Percentiles rank a stretch among this genome's conserved stretches.
Evolutionary conservation across 139 green algal genomes (phyloP).

Genomic region (Tetradesmus lagerheimii): DNA sequence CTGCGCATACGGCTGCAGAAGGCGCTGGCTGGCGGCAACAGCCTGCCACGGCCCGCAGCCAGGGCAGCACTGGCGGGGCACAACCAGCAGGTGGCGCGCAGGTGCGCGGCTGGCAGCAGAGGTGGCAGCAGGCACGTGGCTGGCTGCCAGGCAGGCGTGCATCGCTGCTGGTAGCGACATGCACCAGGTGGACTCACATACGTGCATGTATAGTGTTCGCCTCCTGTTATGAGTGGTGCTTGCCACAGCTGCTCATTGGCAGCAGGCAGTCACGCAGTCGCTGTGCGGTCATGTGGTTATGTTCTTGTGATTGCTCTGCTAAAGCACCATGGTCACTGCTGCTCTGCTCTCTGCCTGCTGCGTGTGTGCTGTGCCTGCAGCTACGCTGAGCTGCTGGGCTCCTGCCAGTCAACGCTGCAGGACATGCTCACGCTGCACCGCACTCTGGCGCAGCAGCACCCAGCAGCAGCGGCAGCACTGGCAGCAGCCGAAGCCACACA

Average conservation of each 20-base stretch:
- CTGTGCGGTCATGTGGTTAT: background rate
- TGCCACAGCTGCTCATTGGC: too few relatives aligned
- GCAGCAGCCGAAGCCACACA: background rate
- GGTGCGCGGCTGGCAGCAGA: background rate
- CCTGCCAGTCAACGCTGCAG: slow-evolving; percentile 44
- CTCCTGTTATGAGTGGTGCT: too few relatives aligned
- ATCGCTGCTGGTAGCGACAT: background rate
- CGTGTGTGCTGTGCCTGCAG: background rate
- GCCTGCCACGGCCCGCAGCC: slow-evolving; percentile 57
- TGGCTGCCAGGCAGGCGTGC: background rate
- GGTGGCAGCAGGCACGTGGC: background rate
- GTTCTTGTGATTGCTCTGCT: background rate
- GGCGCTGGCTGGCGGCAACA: slow-evolving; percentile 61
- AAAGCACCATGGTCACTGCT: background rate
- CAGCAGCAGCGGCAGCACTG: slow-evolving; percentile 19
- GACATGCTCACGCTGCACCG: slow-evolving; percentile 64
- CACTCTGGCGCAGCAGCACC: slow-evolving; percentile 60
- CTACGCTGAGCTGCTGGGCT: background rate
- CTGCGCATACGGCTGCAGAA: slow-evolving; percentile 82
- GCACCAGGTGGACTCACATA: too few relatives aligned
- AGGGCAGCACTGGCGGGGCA: slow-evolving; percentile 3
- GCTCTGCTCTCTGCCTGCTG: background rate
- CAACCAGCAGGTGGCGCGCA: background rate
- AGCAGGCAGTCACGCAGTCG: background rate
- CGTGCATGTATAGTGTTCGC: too few relatives aligned